phyloP scores from a whole-genome alignment of 1,284 basidiomycete species.

The Ustilago cynodontis region DNA sequence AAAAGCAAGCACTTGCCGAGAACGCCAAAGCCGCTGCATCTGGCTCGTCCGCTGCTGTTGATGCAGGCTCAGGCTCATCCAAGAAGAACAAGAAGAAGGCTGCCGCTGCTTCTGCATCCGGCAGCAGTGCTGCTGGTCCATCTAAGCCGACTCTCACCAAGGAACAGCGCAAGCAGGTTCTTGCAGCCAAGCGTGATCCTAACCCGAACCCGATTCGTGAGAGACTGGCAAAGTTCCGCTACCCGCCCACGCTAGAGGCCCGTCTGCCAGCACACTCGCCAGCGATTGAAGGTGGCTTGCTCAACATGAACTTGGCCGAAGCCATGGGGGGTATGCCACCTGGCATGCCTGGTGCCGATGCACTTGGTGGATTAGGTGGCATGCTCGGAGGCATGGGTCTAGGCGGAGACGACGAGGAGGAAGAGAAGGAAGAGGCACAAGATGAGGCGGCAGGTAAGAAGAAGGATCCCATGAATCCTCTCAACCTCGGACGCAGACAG shows the following conservation, averaged over 20 bases:
- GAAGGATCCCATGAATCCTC: conserved; percentile 48
- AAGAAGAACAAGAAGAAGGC: conserved; percentile 45
- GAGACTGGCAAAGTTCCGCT: conserved; percentile 42
- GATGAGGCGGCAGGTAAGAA: conserved; percentile 46
- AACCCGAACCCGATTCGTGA: conserved; percentile 52
- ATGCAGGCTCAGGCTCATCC: conserved; percentile 19
- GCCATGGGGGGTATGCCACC: conserved; percentile 63
- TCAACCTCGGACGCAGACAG: conserved; percentile 60
- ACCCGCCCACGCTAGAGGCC: conserved; percentile 48
- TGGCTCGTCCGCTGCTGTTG: conserved; percentile 20
- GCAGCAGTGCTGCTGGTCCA: conserved; percentile 9
- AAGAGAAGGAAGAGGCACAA: conserved; percentile 41
- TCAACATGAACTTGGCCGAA: conserved; percentile 63
- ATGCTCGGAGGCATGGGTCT: conserved; percentile 67
- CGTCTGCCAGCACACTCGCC: conserved; percentile 65
- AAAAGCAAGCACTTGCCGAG: conserved; percentile 45
- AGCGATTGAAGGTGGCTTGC: conserved; percentile 58
- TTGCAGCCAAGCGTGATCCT: conserved; percentile 36
- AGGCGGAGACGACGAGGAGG: conserved; percentile 64
- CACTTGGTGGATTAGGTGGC: conserved; percentile 61
- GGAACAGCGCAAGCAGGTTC: conserved; percentile 35
- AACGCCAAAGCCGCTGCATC: conserved; percentile 36
- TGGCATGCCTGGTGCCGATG: conserved; percentile 42
- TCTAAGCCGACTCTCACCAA: conserved; percentile 40
- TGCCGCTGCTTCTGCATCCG: conserved; percentile 9